Base-by-base conservation (phyloP, 1,139 yeast genomes). In the Magnusiomyces paraingens region DNA sequence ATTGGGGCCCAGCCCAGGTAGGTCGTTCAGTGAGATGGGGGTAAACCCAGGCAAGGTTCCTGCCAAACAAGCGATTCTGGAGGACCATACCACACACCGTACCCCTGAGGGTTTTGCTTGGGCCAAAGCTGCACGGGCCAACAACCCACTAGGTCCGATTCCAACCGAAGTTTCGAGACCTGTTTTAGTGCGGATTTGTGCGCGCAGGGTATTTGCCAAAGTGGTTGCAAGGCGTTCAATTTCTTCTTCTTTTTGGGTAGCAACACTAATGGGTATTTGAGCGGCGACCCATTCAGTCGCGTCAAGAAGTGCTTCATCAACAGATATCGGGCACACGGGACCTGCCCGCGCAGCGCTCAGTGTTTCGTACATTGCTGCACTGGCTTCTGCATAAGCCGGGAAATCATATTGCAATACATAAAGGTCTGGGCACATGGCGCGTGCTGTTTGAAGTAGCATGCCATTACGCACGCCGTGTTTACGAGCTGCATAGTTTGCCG, bases 401-500 rank as follows among this genome's bases (percentile, higher is more conserved):
- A 90, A 91, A 56, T 89, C 86, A 66, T 46, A 90, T 91, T 3
- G 82, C 26, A 90, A 63, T 17, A 80, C 72, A 1, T 78, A 69
- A 41, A 91, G 67, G 2, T 78, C 72, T 0, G 96, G 94, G 62
- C 97, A 87, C 43, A 79, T 57, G 46, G 69, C 66, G 57, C 70
- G 73, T 0, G 97, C 98, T 5, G 72, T 64, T 0, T 80, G 71
- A 1, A 87, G 77, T 97, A 97, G 91, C 95, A 86, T 86, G 0
- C 98, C 97, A 67, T 93, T 91, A 47, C 67, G 73, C 1, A 93
- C 82, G 0, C 98, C 97, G 59, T 58, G 74, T 39, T 72, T 67
- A 38, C 98, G 75, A 0, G 97, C 96, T 10, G 78, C 82, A 66
- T 93, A 93, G 66, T 91, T 93, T 65, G 97, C 90, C 59, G 95